Base-by-base conservation (phyloP, 805 yeast species). In the Lipomyces yamadae region DNA sequence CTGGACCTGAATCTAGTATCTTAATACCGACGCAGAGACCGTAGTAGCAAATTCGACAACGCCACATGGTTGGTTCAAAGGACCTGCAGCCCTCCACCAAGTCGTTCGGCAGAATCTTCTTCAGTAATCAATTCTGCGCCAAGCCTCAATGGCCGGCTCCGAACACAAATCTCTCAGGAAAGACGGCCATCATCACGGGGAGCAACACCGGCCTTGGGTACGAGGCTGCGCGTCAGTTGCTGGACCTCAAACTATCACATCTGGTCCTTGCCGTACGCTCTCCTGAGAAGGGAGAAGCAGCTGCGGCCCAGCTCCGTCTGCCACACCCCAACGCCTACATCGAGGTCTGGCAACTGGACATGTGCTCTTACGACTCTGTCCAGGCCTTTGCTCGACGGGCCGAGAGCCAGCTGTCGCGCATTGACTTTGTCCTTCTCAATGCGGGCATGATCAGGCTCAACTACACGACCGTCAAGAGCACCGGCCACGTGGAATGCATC, bases 311-410 rank as follows among this genome's bases (percentile, higher is more conserved):
- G 54, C 54, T 50, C 18, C 54, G 10, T 0, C 32, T 30, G 4
- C 6, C 11, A 30, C 3, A 29, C 32, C 15, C 32, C 3, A 11
- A 11, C 4, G 61, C 61, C 7, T n/a, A 15, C 1, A 58, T 58
- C 63, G 62, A 50, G 63, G 61, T 58, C 6, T 58, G 61, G 61
- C 11, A 53, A 32, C 61, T 58, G 30, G 61, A 58, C 29, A 57
- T 58, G 15, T 56, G 10, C 7, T 34, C 60, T 7, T 58, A 58
- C 33, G 61, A 39, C 11, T 58, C 61, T 1, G 29, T 58, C 62
- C 32, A 4, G 15, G 2, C 50, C 0, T 58, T 58, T 18, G 61
- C 18, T 10, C 13, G 10, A 2, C 63, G 63, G 24, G 10, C 7
- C 30, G 10, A 50, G 54, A 15, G 30, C 34, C 2, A 34, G 8